Conservation (phyloP, 345 rosid species). For the Ceriops tagal region DNA sequence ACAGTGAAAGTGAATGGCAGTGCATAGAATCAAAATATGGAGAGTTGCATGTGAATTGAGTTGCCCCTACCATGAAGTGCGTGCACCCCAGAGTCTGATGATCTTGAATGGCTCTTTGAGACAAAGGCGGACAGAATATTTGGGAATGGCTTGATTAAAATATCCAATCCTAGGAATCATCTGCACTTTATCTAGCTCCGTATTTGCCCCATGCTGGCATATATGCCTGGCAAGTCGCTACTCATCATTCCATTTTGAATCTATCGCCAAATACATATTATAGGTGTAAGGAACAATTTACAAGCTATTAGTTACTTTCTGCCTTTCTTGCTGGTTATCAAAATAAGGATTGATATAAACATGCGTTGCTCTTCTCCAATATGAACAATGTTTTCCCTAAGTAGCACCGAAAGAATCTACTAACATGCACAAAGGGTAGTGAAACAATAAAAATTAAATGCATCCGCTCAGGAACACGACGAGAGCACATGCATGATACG, state of each 20-base stretch:
- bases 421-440: too few relatives aligned
- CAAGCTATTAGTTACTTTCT: too few relatives aligned
- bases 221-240: constrained; percentile 7
- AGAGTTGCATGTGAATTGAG: constrained; percentile 4
- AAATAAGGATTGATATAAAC: too few relatives aligned
- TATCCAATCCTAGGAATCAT: neutral
- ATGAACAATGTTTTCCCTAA: too few relatives aligned
- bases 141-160: neutral
- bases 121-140: neutral
- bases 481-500: too few relatives aligned
- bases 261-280: neutral
- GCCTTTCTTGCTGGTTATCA: neutral
- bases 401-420: too few relatives aligned
- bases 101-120: constrained; percentile 23
- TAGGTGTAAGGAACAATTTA: too few relatives aligned
- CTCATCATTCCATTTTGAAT: constrained; percentile 15
- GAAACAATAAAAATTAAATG: too few relatives aligned
- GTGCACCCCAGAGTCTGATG: constrained; percentile 5
- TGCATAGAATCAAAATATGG: neutral
- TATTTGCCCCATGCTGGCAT: constrained; percentile 13
- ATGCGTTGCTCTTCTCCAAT: too few relatives aligned
- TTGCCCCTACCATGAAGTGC: neutral
- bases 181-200: constrained; percentile 4
- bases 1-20: neutral
- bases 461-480: too few relatives aligned